phyloP scores from a whole-genome alignment of 805 yeast genomes.

The Metschnikowia cubensis region DNA sequence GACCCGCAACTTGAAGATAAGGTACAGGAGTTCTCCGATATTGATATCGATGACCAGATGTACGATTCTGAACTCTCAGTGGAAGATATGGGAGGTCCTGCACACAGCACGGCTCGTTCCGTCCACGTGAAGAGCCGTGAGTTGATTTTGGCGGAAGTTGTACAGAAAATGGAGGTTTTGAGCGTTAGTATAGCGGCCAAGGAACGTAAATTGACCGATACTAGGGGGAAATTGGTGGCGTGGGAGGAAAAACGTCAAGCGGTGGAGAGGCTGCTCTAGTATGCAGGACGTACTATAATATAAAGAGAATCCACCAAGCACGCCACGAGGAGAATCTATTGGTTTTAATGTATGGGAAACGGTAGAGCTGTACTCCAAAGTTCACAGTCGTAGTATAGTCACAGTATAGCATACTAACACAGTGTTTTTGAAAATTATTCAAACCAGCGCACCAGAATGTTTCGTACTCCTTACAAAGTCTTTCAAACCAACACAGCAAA shows the following conservation, averaged over 20 bases:
- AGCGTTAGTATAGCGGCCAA: background rate
- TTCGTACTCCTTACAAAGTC: too few relatives aligned
- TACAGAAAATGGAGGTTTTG: background rate
- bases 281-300: background rate
- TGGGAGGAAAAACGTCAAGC: background rate
- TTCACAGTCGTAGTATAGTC: too few relatives aligned
- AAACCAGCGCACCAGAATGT: too few relatives aligned
- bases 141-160: background rate
- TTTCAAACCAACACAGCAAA: too few relatives aligned
- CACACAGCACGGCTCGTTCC: background rate
- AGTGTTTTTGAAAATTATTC: too few relatives aligned
- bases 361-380: too few relatives aligned
- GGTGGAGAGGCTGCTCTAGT: background rate
- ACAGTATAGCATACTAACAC: too few relatives aligned
- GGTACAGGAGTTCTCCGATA: conserved; percentile 1
- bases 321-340: too few relatives aligned
- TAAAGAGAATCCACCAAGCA: background rate
- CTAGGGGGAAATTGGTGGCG: background rate
- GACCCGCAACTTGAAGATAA: background rate
- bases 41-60: conserved; percentile 4
- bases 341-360: too few relatives aligned
- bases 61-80: conserved; percentile 15
- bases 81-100: background rate
- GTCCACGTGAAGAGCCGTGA: too few relatives aligned
- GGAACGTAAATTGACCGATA: background rate